Base-by-base conservation (phyloP, 2,329 filamentous ascomycete species). In the Cercospora sp. region DNA sequence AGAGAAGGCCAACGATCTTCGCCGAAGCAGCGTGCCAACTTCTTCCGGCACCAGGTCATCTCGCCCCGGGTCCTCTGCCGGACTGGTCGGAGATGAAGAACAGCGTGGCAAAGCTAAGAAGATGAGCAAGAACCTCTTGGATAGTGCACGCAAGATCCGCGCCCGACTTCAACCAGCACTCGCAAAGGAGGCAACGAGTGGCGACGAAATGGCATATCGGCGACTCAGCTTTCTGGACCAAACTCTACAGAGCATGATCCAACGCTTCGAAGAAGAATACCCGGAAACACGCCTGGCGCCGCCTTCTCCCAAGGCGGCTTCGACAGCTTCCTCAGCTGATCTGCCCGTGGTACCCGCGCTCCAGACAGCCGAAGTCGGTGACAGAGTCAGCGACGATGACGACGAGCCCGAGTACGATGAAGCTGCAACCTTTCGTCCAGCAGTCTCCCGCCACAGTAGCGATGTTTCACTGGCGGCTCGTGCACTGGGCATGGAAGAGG, bases 221-320 rank as follows among this genome's bases (percentile, higher is more conserved):
- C 90, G 91, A 60, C 86, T 98, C 21, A 84, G 90, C 53, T 97
- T 97, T 86, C 87, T 99, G 32, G 93, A 97, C 75, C 85, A 91
- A 69, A 98, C 95, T 0, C 85, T 99, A 9, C 87, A 93, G 75
- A 90, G 91, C 72, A 97, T 98, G 82, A 98, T 98, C 76, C 90
- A 92, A 77, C 91, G 95, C 30, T 99, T 98, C 77, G 95, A 98
- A 79, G 91, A 97, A 77, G 94, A 98, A 79, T 98, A 93, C 75
- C 95, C 95, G 0, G 94, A 98, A 77, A 96, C 92, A 0, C 89
- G 92, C 40, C 83, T 88, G 51, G 73, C 77, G 16, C 70, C 70
- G 6, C 68, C 68, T 34, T 68, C 63, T 61, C 69, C 61, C 30
- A 68, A 40, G 40, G 64, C 55, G 65, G 67, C 55, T 5, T 69